Conservation (phyloP, 176 grass and related monocot genomes). For the Poa annua region DNA sequence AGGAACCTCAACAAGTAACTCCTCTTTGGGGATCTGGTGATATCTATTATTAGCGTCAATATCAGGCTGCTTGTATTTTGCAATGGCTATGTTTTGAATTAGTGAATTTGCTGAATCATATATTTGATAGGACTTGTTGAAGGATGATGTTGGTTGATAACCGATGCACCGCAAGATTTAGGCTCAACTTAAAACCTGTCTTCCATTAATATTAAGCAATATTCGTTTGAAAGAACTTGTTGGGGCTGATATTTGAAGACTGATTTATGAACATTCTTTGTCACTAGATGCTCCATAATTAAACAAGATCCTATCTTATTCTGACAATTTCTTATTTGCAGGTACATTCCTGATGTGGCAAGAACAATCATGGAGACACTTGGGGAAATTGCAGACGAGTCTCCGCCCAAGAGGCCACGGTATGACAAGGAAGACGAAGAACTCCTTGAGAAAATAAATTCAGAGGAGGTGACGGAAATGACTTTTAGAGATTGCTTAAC, state of each 20-base stretch:
- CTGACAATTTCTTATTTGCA: constrained; percentile 42
- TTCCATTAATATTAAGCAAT: neutral
- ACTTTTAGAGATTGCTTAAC: constrained; percentile 81
- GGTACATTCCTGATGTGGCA: constrained; percentile 96
- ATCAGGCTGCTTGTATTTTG: constrained; percentile 13
- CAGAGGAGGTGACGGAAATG: constrained; percentile 76
- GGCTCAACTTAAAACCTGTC: neutral
- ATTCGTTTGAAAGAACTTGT: constrained; percentile 28
- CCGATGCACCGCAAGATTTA: constrained; percentile 11
- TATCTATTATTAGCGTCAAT: constrained; percentile 1
- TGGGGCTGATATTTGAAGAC: neutral
- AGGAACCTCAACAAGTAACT: constrained; percentile 79
- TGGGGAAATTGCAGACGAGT: constrained; percentile 71
- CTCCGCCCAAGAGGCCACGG: constrained; percentile 54
- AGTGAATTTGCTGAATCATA: constrained; percentile 8
- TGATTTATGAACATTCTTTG: neutral
- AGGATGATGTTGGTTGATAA: constrained; percentile 21
- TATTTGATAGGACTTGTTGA: constrained; percentile 1
- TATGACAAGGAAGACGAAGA: constrained; percentile 86
- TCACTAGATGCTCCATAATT: neutral
- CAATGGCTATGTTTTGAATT: neutral
- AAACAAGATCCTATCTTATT: neutral
- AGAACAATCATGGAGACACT: constrained; percentile 93
- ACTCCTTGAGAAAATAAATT: constrained; percentile 75
- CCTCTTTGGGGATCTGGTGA: constrained; percentile 8